These are phyloP conservation scores for Glutinoglossum americanum DNA, from an alignment of 495 filamentous ascomycete species.

Conservation along the genomic window DNA sequence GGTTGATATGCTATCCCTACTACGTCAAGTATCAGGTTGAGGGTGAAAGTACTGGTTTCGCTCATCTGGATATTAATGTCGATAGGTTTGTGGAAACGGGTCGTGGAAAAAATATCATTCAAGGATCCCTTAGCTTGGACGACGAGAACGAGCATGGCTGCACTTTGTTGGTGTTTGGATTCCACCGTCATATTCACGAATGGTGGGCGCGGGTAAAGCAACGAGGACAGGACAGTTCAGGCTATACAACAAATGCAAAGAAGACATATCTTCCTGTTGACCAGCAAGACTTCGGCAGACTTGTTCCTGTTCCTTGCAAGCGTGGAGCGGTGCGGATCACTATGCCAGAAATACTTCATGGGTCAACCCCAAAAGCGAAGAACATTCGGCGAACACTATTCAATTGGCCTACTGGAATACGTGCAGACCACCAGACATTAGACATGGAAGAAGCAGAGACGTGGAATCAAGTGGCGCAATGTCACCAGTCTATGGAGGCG, in stretches of 20 bases:
- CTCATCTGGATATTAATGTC: background rate
- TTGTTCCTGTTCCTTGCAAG: background rate
- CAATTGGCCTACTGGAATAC: background rate
- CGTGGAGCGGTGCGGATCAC: background rate
- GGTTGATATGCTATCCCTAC: background rate
- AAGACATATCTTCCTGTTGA: background rate
- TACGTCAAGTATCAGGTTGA: background rate
- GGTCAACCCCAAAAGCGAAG: background rate
- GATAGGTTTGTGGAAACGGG: background rate
- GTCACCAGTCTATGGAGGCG: background rate
- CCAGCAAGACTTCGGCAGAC: background rate
- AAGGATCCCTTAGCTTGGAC: background rate
- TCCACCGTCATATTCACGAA: background rate
- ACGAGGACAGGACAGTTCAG: background rate
- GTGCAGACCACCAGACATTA: background rate
- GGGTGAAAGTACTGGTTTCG: background rate
- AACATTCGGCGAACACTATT: background rate
- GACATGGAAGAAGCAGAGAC: background rate
- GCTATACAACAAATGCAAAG: background rate
- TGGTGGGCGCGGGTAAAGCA: background rate
- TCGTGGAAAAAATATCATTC: background rate
- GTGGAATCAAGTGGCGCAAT: background rate
- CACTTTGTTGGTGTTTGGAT: background rate
- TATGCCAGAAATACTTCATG: background rate
- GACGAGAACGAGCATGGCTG: background rate